These are phyloP conservation scores for Pyrenophora tritici-repentis DNA, from an alignment of 2,329 filamentous ascomycete species.

Conservation along the genomic window DNA sequence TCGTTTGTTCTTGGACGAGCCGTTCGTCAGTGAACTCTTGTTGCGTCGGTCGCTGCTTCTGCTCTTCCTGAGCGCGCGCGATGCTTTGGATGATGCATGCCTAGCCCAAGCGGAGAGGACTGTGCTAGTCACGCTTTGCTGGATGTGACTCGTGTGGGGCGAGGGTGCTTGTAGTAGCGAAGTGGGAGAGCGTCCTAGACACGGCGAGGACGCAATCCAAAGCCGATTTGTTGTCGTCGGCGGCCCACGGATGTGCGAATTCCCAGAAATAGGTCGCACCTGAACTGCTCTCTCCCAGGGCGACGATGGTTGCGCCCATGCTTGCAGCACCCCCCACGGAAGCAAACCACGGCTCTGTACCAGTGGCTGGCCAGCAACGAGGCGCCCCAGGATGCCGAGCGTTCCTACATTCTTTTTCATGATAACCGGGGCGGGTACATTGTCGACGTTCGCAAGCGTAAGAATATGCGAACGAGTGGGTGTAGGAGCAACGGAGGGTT, in stretches of 20 bases:
- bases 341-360: constrained; percentile 18
- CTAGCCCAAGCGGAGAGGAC: constrained; percentile 40
- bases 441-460: constrained; percentile 22
- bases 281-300: constrained; percentile 5
- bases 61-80: constrained; percentile 18
- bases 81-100: constrained; percentile 32
- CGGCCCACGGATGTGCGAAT: constrained; percentile 5
- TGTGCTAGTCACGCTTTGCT: constrained; percentile 30
- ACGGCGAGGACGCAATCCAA: constrained; percentile 16
- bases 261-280: constrained; percentile 18
- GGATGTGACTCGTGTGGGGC: constrained; percentile 10
- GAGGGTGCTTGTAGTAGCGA: constrained; percentile 11
- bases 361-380: constrained; percentile 34
- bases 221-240: constrained; percentile 5
- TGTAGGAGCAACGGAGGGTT: constrained; percentile 5
- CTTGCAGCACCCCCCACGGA: constrained; percentile 16
- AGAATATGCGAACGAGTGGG: constrained; percentile 6
- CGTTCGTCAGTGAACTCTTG: constrained; percentile 46
- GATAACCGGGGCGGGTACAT: constrained; percentile 43
- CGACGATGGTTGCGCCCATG: constrained; percentile 16
- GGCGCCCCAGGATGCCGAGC: constrained; percentile 41
- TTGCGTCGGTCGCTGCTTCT: constrained; percentile 34
- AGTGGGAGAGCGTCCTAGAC: constrained; percentile 17
- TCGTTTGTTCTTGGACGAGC: constrained; percentile 28
- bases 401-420: constrained; percentile 54